Evolutionary conservation across 805 yeast species (phyloP).

Genomic region (Schizosaccharomyces osmophilus): DNA sequence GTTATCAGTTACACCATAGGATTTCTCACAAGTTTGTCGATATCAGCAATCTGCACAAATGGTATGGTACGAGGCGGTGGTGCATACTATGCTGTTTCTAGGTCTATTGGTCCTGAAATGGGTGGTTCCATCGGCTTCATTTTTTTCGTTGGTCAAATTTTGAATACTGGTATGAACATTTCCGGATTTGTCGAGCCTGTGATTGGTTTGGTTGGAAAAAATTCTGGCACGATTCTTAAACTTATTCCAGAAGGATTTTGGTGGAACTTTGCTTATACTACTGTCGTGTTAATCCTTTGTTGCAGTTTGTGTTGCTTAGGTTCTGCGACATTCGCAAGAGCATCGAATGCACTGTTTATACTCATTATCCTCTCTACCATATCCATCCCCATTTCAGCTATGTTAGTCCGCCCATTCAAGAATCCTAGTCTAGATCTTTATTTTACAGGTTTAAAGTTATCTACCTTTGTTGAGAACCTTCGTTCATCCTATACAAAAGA

Average conservation of each 20-base stretch:
- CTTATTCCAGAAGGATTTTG: slow-evolving; percentile 41
- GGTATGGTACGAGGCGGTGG: slow-evolving; percentile 98
- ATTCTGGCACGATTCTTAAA: slow-evolving; percentile 28
- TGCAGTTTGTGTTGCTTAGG: slow-evolving; percentile 57
- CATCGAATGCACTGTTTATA: slow-evolving; percentile 49
- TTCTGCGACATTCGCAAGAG: slow-evolving; percentile 49
- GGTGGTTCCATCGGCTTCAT: slow-evolving; percentile 95
- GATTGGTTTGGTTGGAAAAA: slow-evolving; percentile 46
- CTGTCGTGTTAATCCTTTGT: slow-evolving; percentile 41
- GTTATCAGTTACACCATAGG: slow-evolving; percentile 57
- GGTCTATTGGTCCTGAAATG: slow-evolving; percentile 90
- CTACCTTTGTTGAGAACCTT: background rate
- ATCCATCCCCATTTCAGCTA: slow-evolving; percentile 54
- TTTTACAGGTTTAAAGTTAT: slow-evolving; percentile 14
- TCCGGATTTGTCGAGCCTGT: slow-evolving; percentile 89
- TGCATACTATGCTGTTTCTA: slow-evolving; percentile 87
- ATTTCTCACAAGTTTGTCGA: slow-evolving; percentile 62
- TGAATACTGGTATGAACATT: slow-evolving; percentile 71
- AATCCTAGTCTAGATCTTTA: slow-evolving; percentile 20
- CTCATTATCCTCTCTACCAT: slow-evolving; percentile 42
- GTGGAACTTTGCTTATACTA: slow-evolving; percentile 46
- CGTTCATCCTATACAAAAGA: background rate
- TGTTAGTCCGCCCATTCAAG: slow-evolving; percentile 38
- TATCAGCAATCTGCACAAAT: slow-evolving; percentile 89
- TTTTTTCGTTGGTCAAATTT: slow-evolving; percentile 79